Evolutionary conservation across 2,329 filamentous ascomycete genomes (phyloP).

Genomic region (Westerdykella ornata): DNA sequence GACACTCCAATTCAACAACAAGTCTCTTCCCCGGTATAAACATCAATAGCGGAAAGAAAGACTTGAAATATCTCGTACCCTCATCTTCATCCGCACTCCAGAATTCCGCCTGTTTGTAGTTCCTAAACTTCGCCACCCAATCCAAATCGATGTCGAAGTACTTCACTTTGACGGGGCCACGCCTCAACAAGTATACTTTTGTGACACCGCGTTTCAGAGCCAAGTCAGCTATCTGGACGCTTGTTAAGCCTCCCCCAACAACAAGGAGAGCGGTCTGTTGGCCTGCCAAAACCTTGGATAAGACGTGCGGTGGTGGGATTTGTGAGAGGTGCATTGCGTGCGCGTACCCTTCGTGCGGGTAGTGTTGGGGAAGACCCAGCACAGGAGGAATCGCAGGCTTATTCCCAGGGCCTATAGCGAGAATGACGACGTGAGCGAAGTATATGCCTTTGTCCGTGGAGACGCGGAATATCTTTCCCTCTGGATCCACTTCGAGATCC

Average conservation of each 20-base stretch:
- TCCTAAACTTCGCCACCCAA: conserved; percentile 80
- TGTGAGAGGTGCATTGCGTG: conserved; percentile 59
- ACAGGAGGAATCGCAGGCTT: conserved; percentile 43
- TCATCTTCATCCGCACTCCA: conserved; percentile 68
- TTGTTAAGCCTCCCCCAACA: conserved; percentile 69
- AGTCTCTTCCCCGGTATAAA: neutral
- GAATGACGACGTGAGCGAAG: conserved; percentile 57
- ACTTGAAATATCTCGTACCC: conserved; percentile 28
- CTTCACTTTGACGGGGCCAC: conserved; percentile 57
- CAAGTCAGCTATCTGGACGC: conserved; percentile 65
- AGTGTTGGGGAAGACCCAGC: conserved; percentile 33
- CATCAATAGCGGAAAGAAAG: neutral
- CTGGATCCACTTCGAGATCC: conserved; percentile 15
- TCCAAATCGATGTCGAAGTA: conserved; percentile 69
- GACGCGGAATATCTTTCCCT: conserved; percentile 58
- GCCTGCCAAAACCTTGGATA: conserved; percentile 45
- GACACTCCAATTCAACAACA: neutral
- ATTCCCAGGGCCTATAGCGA: conserved; percentile 65
- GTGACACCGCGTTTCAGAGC: conserved; percentile 58
- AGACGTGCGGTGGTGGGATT: conserved; percentile 51
- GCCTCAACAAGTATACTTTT: conserved; percentile 65
- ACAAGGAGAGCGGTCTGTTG: conserved; percentile 57
- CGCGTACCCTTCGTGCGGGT: conserved; percentile 46
- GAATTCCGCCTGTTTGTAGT: conserved; percentile 68
- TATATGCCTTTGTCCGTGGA: conserved; percentile 50